A percentile compares a stretch with the other conserved stretches of the same genome.
phyloP scores from a whole-genome alignment of 306 rosid species.

The Fagus crenata region DNA sequence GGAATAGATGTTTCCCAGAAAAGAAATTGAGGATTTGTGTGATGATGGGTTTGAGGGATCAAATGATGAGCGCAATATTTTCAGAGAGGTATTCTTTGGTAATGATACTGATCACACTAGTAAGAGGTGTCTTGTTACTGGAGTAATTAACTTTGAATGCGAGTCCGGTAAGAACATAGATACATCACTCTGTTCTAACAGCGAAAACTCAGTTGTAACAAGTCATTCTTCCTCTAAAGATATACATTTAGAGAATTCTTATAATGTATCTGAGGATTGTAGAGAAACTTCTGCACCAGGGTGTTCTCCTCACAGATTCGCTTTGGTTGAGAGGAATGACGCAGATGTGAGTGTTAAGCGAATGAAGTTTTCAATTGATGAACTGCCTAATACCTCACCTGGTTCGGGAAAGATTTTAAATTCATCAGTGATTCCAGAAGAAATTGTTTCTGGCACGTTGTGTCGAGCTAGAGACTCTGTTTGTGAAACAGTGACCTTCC shows the following conservation, averaged over 20 bases:
- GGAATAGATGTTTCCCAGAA: constrained; percentile 42
- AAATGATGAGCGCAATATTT: constrained; percentile 61
- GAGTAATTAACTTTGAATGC: constrained; percentile 56
- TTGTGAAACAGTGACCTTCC: constrained; percentile 52
- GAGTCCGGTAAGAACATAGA: constrained; percentile 60
- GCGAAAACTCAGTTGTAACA: constrained; percentile 60
- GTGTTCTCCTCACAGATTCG: constrained; percentile 40
- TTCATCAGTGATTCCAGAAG: constrained; percentile 42
- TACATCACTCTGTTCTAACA: constrained; percentile 66
- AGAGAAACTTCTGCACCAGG: constrained; percentile 43
- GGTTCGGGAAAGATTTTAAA: constrained; percentile 40
- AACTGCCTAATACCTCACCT: constrained; percentile 45
- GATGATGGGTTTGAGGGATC: constrained; percentile 88
- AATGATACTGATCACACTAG: constrained; percentile 39
- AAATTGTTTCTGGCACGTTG: constrained; percentile 37
- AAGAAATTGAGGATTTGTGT: constrained; percentile 56
- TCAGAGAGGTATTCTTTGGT: constrained; percentile 69
- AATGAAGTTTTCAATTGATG: constrained; percentile 57
- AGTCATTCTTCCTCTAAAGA: constrained; percentile 54
- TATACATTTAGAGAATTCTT: constrained; percentile 42
- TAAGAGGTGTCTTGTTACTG: constrained; percentile 58
- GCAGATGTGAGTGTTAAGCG: constrained; percentile 58
- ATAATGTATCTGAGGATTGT: constrained; percentile 42
- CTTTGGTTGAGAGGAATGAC: constrained; percentile 37
- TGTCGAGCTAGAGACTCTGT: constrained; percentile 38